Percentiles rank a stretch among this genome's conserved stretches.
These are phyloP conservation scores for Ascomycota sp. DNA, from an alignment of 2,329 filamentous ascomycete genomes.

Conservation along the genomic window DNA sequence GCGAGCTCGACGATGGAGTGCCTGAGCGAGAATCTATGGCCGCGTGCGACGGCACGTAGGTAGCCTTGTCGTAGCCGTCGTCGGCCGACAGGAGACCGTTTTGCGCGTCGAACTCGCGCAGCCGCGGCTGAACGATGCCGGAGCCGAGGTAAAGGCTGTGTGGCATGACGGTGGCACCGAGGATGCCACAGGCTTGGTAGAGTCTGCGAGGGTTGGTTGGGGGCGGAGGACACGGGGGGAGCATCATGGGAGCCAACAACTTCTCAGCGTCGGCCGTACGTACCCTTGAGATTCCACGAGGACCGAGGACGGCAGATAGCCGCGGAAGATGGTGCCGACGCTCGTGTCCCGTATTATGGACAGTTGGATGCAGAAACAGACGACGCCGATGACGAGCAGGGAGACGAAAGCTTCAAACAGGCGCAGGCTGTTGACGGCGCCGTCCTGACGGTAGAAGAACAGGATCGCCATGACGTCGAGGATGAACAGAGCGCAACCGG, in stretches of 20 bases:
- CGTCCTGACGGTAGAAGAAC: constrained; percentile 41
- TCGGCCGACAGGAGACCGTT: constrained; percentile 25
- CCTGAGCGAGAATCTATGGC: constrained; percentile 57
- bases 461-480: constrained; percentile 47
- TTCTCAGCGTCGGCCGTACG: no score
- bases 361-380: constrained; percentile 52
- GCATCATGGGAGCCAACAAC: no score
- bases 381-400: constrained; percentile 42
- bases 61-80: constrained; percentile 23
- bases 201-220: no score
- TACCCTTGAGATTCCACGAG: constrained; percentile 36
- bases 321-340: constrained; percentile 39
- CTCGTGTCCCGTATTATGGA: constrained; percentile 35
- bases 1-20: constrained; percentile 53
- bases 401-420: constrained; percentile 46
- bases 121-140: constrained; percentile 46
- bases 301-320: constrained; percentile 41
- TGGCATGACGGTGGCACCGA: constrained; percentile 58
- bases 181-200: constrained; percentile 56
- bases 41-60: constrained; percentile 49
- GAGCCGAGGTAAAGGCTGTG: constrained; percentile 49
- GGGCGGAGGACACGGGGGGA: no score
- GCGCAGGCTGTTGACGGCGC: constrained; percentile 35
- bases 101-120: constrained; percentile 40
- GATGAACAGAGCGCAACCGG: constrained; percentile 48